A percentile compares a stretch with the other conserved stretches of the same genome.
Evolutionary conservation across 352 stramenopile genomes (phyloP).

Genomic region (Globisporangium apiculatum): DNA sequence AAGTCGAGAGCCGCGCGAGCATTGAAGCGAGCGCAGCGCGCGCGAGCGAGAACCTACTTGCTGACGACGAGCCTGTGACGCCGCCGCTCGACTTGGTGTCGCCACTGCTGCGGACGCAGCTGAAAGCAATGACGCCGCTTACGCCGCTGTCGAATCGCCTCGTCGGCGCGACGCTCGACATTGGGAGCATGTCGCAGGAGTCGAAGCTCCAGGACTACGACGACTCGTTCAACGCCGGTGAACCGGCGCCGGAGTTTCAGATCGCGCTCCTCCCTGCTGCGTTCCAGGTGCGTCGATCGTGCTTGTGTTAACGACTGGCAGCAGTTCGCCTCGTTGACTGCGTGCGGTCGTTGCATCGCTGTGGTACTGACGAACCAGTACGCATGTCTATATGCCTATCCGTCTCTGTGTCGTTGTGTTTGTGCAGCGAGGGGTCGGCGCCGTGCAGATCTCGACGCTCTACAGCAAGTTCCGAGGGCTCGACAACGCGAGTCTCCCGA

Average conservation of each 20-base stretch:
- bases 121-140: constrained; percentile 80
- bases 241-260: constrained; percentile 66
- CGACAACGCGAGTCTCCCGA: constrained; percentile 33
- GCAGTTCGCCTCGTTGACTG: no score
- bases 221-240: constrained; percentile 52
- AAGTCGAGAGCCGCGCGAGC: constrained; percentile 19
- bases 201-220: constrained; percentile 59
- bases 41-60: constrained; percentile 22
- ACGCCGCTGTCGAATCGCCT: constrained; percentile 81
- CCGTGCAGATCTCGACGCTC: constrained; percentile 74
- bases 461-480: constrained; percentile 80
- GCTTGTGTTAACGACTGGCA: no score
- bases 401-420: constrained; percentile 1
- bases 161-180: constrained; percentile 64
- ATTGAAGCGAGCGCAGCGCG: constrained; percentile 26
- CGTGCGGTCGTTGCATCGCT: no score
- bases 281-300: constrained; percentile 48
- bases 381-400: no score
- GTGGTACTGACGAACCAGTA: neutral
- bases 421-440: constrained; percentile 58
- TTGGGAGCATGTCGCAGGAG: constrained; percentile 67
- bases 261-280: constrained; percentile 58
- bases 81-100: constrained; percentile 68
- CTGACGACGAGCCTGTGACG: constrained; percentile 53
- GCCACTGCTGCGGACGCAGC: constrained; percentile 65